phyloP scores from a whole-genome alignment of 768 basidiomycete genomes.

The Russula ochroleuca region DNA sequence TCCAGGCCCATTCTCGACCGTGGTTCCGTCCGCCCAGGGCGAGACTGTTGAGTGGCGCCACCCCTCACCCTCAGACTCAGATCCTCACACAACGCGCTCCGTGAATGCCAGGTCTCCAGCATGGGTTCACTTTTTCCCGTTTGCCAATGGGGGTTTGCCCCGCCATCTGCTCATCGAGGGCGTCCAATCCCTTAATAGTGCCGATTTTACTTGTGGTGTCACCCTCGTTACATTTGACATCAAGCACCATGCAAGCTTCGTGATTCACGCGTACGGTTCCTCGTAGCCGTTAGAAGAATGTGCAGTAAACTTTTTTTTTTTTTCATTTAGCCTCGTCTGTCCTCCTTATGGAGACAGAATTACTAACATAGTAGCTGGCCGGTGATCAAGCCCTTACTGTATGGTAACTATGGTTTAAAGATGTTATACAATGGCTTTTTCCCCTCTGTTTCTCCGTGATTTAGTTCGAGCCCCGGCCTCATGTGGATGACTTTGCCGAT shows the following conservation, averaged over 20 bases:
- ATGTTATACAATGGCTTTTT: too few relatives aligned
- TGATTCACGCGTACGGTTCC: background rate
- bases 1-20: slow-evolving; percentile 9
- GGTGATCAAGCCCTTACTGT: background rate
- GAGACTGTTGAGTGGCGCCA: background rate
- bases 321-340: background rate
- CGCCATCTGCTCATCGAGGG: background rate
- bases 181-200: background rate
- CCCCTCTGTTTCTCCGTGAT: background rate
- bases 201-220: background rate
- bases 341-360: background rate
- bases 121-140: background rate
- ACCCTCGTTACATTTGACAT: background rate
- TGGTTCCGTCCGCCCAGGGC: background rate
- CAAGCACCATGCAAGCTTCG: background rate
- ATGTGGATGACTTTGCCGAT: background rate
- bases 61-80: background rate
- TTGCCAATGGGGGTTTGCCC: background rate
- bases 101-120: too few relatives aligned
- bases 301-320: background rate
- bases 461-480: background rate
- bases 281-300: too few relatives aligned
- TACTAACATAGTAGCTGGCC: background rate
- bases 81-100: background rate
- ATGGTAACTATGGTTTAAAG: background rate